These are phyloP conservation scores for Collybia sordida DNA, from an alignment of 768 basidiomycete genomes.

Conservation along the genomic window DNA sequence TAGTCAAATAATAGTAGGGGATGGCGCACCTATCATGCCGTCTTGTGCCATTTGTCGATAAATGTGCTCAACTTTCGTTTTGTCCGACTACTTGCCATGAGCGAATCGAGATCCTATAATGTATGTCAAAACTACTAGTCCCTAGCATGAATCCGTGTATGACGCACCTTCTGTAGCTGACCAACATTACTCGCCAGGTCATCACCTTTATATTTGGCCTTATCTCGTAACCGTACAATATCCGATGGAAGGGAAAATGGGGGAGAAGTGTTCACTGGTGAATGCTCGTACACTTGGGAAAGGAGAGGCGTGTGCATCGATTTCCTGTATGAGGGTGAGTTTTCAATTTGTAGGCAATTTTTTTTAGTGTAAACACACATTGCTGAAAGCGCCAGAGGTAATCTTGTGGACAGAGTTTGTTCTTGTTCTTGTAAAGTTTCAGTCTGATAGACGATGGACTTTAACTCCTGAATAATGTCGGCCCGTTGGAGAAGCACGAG, in stretches of 20 bases:
- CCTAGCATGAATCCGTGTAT: background rate
- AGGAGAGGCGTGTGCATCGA: slow-evolving; percentile 16
- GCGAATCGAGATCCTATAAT: slow-evolving; percentile 2
- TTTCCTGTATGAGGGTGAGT: slow-evolving; percentile 6
- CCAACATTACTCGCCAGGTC: slow-evolving; percentile 12
- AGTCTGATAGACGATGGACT: slow-evolving; percentile 7
- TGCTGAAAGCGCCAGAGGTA: slow-evolving; percentile 14
- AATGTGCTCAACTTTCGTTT: slow-evolving; percentile 6
- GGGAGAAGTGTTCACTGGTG: slow-evolving; percentile 23
- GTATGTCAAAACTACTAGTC: too few relatives aligned
- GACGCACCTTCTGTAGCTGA: slow-evolving; percentile 20
- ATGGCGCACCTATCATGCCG: background rate
- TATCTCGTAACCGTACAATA: slow-evolving; percentile 9
- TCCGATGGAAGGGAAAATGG: slow-evolving; percentile 19
- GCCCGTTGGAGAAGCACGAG: slow-evolving; percentile 20
- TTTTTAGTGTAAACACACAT: slow-evolving; percentile 11
- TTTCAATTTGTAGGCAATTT: background rate
- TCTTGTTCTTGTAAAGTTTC: slow-evolving; percentile 11
- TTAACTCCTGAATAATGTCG: slow-evolving; percentile 21
- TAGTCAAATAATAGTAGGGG: background rate
- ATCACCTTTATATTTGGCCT: slow-evolving; percentile 18
- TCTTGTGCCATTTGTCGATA: slow-evolving; percentile 5
- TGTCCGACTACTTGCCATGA: slow-evolving; percentile 2
- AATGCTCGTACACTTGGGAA: slow-evolving; percentile 19
- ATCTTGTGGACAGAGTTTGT: slow-evolving; percentile 10